phyloP scores from a whole-genome alignment of 2,329 filamentous ascomycete genomes.

The Periconia sp. region DNA sequence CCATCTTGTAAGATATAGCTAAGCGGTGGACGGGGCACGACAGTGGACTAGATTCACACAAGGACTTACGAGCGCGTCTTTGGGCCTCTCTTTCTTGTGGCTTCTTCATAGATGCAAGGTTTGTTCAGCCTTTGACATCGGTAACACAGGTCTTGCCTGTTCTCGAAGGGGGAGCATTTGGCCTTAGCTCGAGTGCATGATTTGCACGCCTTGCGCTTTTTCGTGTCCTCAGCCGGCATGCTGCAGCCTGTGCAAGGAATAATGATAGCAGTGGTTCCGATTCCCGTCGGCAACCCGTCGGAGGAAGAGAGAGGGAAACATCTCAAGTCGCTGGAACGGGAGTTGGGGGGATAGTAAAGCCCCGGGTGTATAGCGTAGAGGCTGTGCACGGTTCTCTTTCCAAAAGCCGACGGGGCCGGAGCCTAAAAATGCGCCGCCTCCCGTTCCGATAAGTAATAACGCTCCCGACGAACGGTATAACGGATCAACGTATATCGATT shows the following conservation, averaged over 20 bases:
- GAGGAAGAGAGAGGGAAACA: neutral
- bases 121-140: slow-evolving; percentile 29
- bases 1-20: too few species aligned
- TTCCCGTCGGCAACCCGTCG: slow-evolving; percentile 3
- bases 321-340: neutral
- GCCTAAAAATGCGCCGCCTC: slow-evolving; percentile 1
- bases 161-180: slow-evolving; percentile 26
- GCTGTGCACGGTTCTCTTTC: neutral
- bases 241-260: neutral
- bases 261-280: neutral
- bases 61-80: slow-evolving; percentile 31
- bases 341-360: slow-evolving; percentile 1
- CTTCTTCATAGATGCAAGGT: slow-evolving; percentile 24
- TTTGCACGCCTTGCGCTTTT: slow-evolving; percentile 29
- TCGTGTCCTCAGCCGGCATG: slow-evolving; percentile 15
- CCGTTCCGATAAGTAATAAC: too few species aligned
- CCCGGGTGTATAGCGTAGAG: too few species aligned
- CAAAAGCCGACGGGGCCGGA: slow-evolving; percentile 10
- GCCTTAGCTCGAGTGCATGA: slow-evolving; percentile 29
- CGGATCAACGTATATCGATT: neutral
- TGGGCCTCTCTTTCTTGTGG: slow-evolving; percentile 18
- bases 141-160: slow-evolving; percentile 20
- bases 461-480: neutral
- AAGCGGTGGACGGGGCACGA: too few species aligned
- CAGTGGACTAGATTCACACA: neutral